Conservation (phyloP, 208 protist genomes). For the Leptomonas pyrrhocoris region DNA sequence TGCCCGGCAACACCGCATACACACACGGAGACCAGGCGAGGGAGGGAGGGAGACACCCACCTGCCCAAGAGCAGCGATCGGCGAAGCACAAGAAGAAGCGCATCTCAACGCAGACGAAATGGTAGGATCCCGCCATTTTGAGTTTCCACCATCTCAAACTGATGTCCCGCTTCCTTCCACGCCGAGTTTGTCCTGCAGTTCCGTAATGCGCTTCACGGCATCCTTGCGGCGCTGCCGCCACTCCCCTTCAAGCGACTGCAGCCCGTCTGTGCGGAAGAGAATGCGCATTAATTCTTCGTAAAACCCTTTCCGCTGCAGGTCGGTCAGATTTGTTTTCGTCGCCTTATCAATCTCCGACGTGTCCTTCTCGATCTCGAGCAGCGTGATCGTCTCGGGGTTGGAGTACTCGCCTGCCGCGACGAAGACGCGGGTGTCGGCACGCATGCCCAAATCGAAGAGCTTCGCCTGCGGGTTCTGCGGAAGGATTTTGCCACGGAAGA, state of each 20-base stretch:
- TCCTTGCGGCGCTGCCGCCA: slow-evolving; percentile 65
- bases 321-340: slow-evolving; percentile 27
- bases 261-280: slow-evolving; percentile 71
- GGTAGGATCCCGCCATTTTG: too few species aligned
- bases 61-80: too few species aligned
- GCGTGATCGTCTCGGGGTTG: slow-evolving; percentile 58
- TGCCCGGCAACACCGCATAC: neutral
- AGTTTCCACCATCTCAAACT: neutral
- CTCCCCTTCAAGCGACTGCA: slow-evolving; percentile 68
- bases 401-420: slow-evolving; percentile 55
- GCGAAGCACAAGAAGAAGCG: too few species aligned
- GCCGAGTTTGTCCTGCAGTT: slow-evolving; percentile 67
- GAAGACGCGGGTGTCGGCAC: slow-evolving; percentile 49
- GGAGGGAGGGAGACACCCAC: too few species aligned
- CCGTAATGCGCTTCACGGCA: slow-evolving; percentile 55
- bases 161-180: slow-evolving; percentile 11
- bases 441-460: slow-evolving; percentile 64
- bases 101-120: neutral
- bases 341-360: slow-evolving; percentile 39
- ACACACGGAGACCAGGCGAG: too few species aligned
- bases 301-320: slow-evolving; percentile 61
- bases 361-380: slow-evolving; percentile 72
- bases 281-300: slow-evolving; percentile 89
- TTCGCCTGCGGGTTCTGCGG: slow-evolving; percentile 32
- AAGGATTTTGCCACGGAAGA: slow-evolving; percentile 72